Conservation (phyloP, 2,329 filamentous ascomycete genomes). For the Arthrobotrys sphaeroides region DNA sequence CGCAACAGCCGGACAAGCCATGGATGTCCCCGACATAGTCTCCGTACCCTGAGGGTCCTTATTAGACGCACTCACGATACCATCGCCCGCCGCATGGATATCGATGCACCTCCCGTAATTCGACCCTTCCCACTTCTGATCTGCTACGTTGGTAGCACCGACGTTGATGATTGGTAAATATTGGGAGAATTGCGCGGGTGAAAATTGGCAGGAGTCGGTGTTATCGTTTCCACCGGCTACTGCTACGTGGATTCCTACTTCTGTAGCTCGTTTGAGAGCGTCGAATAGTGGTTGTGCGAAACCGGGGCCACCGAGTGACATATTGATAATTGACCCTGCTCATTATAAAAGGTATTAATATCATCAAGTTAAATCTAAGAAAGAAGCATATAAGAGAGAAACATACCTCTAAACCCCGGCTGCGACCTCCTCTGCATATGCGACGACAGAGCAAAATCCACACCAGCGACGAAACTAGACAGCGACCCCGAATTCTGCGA, state of each 20-base stretch:
- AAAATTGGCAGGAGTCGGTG: conserved; percentile 62
- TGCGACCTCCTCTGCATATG: conserved; percentile 9
- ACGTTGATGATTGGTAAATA: conserved; percentile 61
- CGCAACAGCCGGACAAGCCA: conserved; percentile 64
- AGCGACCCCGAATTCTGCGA: conserved; percentile 65
- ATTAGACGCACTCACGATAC: conserved; percentile 66
- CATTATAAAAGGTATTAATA: not conserved
- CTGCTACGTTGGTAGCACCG: conserved; percentile 60
- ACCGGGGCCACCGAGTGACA: conserved; percentile 65
- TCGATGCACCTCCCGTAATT: conserved; percentile 67
- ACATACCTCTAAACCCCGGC: conserved; percentile 37
- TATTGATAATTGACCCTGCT: conserved; percentile 65
- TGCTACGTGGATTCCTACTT: conserved; percentile 65
- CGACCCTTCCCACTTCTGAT: conserved; percentile 61
- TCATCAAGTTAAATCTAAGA: not conserved
- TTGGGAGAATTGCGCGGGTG: conserved; percentile 58
- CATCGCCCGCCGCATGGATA: conserved; percentile 69
- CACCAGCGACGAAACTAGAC: conserved; percentile 68
- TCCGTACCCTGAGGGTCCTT: conserved; percentile 65
- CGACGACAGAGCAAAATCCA: conserved; percentile 63
- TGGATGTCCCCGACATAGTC: conserved; percentile 64
- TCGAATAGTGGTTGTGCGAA: conserved; percentile 66
- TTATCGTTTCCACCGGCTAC: conserved; percentile 68
- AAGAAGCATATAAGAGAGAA: conserved; percentile 57
- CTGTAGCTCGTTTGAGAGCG: conserved; percentile 64